Base-by-base conservation (phyloP, 2,329 filamentous ascomycete genomes). In the Colletotrichum abscissum region DNA sequence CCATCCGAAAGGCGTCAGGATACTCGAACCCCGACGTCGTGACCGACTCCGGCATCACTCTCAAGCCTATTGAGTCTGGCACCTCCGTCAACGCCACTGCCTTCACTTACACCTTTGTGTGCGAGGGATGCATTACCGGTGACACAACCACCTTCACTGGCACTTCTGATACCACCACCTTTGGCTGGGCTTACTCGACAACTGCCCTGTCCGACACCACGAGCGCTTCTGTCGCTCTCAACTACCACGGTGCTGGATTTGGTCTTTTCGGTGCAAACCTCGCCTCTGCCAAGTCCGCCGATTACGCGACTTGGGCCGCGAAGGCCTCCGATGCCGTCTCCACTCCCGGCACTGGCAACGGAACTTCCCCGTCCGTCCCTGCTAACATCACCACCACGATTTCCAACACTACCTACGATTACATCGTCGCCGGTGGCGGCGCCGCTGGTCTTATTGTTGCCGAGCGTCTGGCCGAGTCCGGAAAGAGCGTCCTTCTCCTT, bases 91-190 rank as follows among this genome's bases (percentile, higher is more conserved):
- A 88, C 79, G 79, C 77, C 64, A 88, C 86, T 2, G 83, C 87
- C 77, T 84, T 84, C 78, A 83, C 82, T 7, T 86, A 84, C 75
- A 88, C 86, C 11, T 88, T 88, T 79, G 79, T 88, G 55, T 88
- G 86, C 79, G 77, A 78, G 63, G 79, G 80, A 58, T 86, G 84
- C 75, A 77, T 83, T 64, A 79, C 77, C 11, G 75, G 75, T 5
- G 80, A 81, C 67, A 75, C 78, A 1, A 76, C 76, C 35, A 76
- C 78, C 56, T 78, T 80, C 46, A 63, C 63, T 4, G 59, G 67
- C 35, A 73, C 67, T 1, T 46, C 71, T 16, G 71, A 69, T 30
- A 64, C 63, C n/a, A 56, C 66, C 5, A 71, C 67, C 35, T 71
- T 75, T 42, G 73, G 73, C 42, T 75, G 71, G 71, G 73, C 73